Evolutionary conservation across 2,329 filamentous ascomycete genomes (phyloP).

Genomic region (Monosporascus sp.): DNA sequence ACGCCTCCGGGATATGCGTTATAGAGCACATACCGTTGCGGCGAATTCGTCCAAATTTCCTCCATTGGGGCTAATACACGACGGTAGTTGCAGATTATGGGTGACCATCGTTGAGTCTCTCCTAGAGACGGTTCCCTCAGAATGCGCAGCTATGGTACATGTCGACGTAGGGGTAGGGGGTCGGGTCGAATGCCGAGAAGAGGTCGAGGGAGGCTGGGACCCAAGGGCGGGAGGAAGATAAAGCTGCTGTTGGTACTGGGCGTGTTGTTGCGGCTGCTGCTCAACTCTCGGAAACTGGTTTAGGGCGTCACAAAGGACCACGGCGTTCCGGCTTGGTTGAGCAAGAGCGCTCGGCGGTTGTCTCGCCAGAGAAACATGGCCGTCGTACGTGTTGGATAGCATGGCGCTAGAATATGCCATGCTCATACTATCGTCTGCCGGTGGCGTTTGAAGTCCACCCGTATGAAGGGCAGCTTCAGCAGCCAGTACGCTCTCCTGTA

Average conservation of each 20-base stretch:
- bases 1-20: background rate
- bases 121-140: conserved; percentile 28
- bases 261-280: conserved; percentile 10
- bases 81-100: conserved; percentile 65
- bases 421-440: conserved; percentile 46
- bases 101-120: conserved; percentile 43
- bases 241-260: conserved; percentile 6
- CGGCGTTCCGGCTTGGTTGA: conserved; percentile 28
- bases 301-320: conserved; percentile 28
- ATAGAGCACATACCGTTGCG: conserved; percentile 57
- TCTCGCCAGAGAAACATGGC: conserved; percentile 35
- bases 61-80: conserved; percentile 68
- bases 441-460: conserved; percentile 45
- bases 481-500: conserved; percentile 12
- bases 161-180: conserved; percentile 34
- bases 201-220: conserved; percentile 13
- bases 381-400: conserved; percentile 40
- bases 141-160: conserved; percentile 19
- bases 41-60: conserved; percentile 79
- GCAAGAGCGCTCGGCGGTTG: conserved; percentile 30
- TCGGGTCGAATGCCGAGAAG: conserved; percentile 29
- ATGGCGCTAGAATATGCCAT: conserved; percentile 43
- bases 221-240: conserved; percentile 9
- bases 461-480: conserved; percentile 21
- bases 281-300: conserved; percentile 16